Base-by-base conservation (phyloP, 495 filamentous ascomycete species). In the Penicillium pancosmium region DNA sequence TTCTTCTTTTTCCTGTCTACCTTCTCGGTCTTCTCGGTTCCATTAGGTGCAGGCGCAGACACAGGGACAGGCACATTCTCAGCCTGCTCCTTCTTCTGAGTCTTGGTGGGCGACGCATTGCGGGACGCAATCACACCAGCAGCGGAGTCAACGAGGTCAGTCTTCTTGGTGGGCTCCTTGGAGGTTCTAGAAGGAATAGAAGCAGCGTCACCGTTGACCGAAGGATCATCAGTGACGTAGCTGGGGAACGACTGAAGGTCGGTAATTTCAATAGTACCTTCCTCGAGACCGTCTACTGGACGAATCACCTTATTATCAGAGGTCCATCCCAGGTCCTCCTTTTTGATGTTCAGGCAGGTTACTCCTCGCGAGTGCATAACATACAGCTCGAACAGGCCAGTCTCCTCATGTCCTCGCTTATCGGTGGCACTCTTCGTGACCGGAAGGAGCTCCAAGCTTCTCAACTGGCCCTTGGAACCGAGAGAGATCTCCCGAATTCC, bases 331-430 rank as follows among this genome's bases (percentile, higher is more conserved):
- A 99, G 75, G 72, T 97, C 93, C 48, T 87, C 84, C 70, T 90
- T 89, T 70, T 88, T 93, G 65, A 99, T 84, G 65, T 82, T 86
- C 33, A 97, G 64, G 66, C 89, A 91, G 1, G 91, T 92, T 43
- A 97, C 92, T 59, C 95, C 95, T 71, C 91, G 94, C 8, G 94
- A 96, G 72, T 99, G 93, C 88, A 96, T 95, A 19, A 91, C 89
- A 72, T 98, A 99, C 8, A 99, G 84, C 77, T 98, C 95, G 63
- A 98, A 97, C 50, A 96, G 68, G 4, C 78, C 69, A 16, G 80
- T 85, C 19, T 88, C 84, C 25, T 82, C 80, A 15, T 84, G 81
- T 33, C 74, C 75, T 7, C 67, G 69, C 54, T 72, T 71, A 12
- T 68, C 68, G 48, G 70, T 73, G 18, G 67, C 62, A 11, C 67